These are phyloP conservation scores for Globisporangium spiculum DNA, from an alignment of 352 stramenopile genomes.

Conservation along the genomic window DNA sequence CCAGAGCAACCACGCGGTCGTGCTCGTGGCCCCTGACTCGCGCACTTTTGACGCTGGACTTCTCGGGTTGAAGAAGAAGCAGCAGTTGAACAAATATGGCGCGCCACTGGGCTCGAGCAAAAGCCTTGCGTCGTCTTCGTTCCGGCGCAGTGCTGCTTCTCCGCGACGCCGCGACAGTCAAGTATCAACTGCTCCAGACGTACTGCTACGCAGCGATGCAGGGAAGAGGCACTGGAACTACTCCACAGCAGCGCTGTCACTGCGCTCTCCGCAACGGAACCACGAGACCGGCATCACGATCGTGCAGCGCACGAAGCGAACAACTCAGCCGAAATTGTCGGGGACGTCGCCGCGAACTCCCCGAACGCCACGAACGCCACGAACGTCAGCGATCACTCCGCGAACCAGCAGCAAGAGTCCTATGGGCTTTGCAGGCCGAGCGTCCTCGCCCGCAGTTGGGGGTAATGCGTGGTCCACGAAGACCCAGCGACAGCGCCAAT, in stretches of 20 bases:
- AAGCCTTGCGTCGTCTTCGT: constrained; percentile 10
- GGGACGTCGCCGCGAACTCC: constrained; percentile 13
- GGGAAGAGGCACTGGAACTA: constrained; percentile 39
- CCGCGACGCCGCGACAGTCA: constrained; percentile 13
- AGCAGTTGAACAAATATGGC: constrained; percentile 17
- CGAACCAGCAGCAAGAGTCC: background rate
- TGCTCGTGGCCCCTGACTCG: constrained; percentile 21
- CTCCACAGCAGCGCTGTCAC: constrained; percentile 40
- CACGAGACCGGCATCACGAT: constrained; percentile 18
- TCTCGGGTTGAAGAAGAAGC: constrained; percentile 5
- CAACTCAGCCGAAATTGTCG: constrained; percentile 3
- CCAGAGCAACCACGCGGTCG: constrained; percentile 23
- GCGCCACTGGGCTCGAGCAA: constrained; percentile 15
- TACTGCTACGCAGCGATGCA: constrained; percentile 45
- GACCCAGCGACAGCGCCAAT: constrained; percentile 23
- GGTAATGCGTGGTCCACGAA: constrained; percentile 7
- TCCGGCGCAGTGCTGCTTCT: constrained; percentile 7
- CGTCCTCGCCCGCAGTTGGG: background rate
- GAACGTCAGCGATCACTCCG: constrained; percentile 8
- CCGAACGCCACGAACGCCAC: background rate
- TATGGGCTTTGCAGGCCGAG: background rate
- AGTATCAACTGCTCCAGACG: constrained; percentile 30
- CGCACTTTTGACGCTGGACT: constrained; percentile 22
- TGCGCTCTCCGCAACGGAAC: constrained; percentile 31
- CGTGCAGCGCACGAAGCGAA: constrained; percentile 13